Percentiles rank a stretch among this genome's conserved stretches.
These are phyloP conservation scores for Aotearoamyces nothofagi DNA, from an alignment of 2,329 filamentous ascomycete genomes.

Conservation along the genomic window DNA sequence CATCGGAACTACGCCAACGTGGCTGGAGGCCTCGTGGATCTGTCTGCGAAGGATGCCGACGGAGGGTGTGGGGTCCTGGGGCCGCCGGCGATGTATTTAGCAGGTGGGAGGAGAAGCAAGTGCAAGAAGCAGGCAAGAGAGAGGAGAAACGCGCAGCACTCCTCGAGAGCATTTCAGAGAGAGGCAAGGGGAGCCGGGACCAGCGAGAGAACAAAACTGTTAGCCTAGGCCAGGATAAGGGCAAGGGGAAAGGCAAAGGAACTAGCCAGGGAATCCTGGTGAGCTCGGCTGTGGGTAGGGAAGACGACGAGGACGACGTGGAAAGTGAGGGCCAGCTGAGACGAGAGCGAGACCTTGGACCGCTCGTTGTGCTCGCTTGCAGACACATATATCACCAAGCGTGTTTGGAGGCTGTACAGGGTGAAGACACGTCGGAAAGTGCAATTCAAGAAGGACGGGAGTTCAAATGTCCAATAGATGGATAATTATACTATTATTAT, in stretches of 20 bases:
- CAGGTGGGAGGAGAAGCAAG: constrained; percentile 57
- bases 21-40: constrained; percentile 85
- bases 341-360: constrained; percentile 40
- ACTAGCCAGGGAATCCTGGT: constrained; percentile 19
- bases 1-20: constrained; percentile 58
- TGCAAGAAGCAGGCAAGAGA: constrained; percentile 23
- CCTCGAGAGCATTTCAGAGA: too few relatives aligned
- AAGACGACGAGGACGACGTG: constrained; percentile 21
- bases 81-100: constrained; percentile 65
- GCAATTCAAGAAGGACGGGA: constrained; percentile 34
- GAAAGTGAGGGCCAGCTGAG: constrained; percentile 20
- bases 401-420: constrained; percentile 52
- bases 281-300: constrained; percentile 6
- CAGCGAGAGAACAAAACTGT: constrained; percentile 12
- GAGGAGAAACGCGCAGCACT: constrained; percentile 15
- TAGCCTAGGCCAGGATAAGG: constrained; percentile 5
- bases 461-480: constrained; percentile 22
- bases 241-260: constrained; percentile 16
- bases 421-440: constrained; percentile 35
- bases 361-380: constrained; percentile 53
- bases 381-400: constrained; percentile 55
- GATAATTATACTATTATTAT: constrained; percentile 16
- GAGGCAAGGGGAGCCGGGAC: constrained; percentile 24
- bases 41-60: constrained; percentile 74
- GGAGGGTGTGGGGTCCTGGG: constrained; percentile 77